Conservation (phyloP, 2,329 filamentous ascomycete species). For the Nannizziopsis arthrosporioides region DNA sequence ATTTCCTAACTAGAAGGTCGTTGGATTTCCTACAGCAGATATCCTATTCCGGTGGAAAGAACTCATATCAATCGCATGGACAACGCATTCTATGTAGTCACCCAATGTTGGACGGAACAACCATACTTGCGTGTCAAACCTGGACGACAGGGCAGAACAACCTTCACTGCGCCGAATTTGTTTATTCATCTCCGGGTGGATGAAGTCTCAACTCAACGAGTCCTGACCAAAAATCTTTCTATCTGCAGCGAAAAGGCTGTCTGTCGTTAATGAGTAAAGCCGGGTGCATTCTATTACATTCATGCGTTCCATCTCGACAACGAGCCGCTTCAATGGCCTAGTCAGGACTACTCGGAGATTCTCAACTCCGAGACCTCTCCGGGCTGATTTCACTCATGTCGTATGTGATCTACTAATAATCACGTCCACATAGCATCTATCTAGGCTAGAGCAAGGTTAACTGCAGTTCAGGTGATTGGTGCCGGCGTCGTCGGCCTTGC, state of each 20-base stretch:
- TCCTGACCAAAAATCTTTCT: too few relatives aligned
- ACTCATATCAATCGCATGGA: too few relatives aligned
- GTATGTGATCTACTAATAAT: constrained; percentile 22
- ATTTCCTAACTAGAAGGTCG: too few relatives aligned
- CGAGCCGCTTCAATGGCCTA: background rate
- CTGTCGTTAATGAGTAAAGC: background rate
- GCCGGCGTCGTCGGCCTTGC: constrained; percentile 69
- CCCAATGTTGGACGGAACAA: too few relatives aligned
- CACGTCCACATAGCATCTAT: background rate
- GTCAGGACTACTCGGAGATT: constrained; percentile 25
- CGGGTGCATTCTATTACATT: background rate
- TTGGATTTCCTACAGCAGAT: too few relatives aligned
- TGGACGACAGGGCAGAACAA: too few relatives aligned
- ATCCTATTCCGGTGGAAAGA: too few relatives aligned
- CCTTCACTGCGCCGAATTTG: too few relatives aligned
- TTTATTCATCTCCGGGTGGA: too few relatives aligned
- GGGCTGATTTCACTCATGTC: constrained; percentile 53
- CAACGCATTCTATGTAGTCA: too few relatives aligned
- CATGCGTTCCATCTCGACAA: constrained; percentile 1
- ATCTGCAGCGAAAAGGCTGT: background rate
- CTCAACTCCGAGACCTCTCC: constrained; percentile 30
- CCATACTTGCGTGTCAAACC: too few relatives aligned
- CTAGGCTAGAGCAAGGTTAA: background rate
- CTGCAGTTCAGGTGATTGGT: constrained; percentile 46
- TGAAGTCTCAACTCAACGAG: too few relatives aligned